Evolutionary conservation across 2,329 filamentous ascomycete species (phyloP), one percentile per base, ranked within the genome.

Genomic region (Coleophoma cylindrospora): DNA sequence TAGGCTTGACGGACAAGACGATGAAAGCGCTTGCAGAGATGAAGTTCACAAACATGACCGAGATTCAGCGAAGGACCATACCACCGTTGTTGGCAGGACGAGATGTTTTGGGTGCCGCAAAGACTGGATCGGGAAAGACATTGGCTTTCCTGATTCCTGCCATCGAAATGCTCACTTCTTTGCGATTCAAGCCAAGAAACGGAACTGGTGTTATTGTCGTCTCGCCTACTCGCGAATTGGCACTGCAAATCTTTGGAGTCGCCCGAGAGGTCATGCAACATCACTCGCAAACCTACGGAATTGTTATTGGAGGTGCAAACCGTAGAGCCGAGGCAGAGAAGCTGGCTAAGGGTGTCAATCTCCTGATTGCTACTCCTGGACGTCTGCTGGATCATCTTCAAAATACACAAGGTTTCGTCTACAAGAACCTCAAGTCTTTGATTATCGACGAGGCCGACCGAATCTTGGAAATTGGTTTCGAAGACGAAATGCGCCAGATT

Each of bases 381-480:
- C 83, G 94, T 50, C 77, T 99, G 50, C 81, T 99, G 15, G 94
- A 99, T 73, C 92, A 99, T 66, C 76, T 99, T 40, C 89, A 94
- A 68, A 96, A 92, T 67, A 97, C 94, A 0, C 86, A 87, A 51
- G 85, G 86, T 17, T 97, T 97, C 57, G 75, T 84, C 1, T 96
- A 89, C 79, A 95, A 95, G 77, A 96, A 96, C 69, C 72, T 96
- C 61, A 91, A 91, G 69, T 88, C 90, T 1, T 77, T 99, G 34
- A 82, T 99, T 58, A 96, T 97, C 59, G 94, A 99, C 62, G 94
- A 99, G 72, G 94, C 94, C 15, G 94, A 99, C 67, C 86, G 94
- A 44, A 96, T 99, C 55, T 75, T 99, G 41, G 94, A 99, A 72
- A 89, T 96, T 55, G 92, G 94, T 61, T 99, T 99, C 76, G 94